A percentile compares a stretch with the other conserved stretches of the same genome.
These are phyloP conservation scores for Xylogone sp. DNA, from an alignment of 2,329 filamentous ascomycete species.

Conservation along the genomic window DNA sequence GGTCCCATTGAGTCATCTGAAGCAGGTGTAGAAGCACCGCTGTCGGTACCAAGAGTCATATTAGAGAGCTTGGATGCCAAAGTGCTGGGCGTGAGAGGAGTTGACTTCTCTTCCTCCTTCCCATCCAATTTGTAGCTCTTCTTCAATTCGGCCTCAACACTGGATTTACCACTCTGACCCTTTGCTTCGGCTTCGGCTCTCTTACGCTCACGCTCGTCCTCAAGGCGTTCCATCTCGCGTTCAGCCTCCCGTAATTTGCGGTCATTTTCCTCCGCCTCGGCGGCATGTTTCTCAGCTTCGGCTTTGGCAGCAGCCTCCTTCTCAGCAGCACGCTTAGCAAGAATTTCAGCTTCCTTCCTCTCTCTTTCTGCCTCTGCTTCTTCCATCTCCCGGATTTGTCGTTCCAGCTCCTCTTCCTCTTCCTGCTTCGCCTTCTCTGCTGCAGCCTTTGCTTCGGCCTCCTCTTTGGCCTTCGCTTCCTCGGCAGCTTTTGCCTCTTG, in stretches of 20 bases:
- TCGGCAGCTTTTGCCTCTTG: conserved; percentile 29
- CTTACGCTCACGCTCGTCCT: conserved; percentile 64
- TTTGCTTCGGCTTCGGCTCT: conserved; percentile 45
- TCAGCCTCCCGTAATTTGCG: conserved; percentile 69
- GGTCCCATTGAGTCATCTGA: conserved; percentile 41
- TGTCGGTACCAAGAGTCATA: conserved; percentile 43
- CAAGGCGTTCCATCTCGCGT: conserved; percentile 66
- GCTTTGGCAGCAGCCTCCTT: conserved; percentile 36
- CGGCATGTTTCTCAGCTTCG: conserved; percentile 41
- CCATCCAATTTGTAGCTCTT: conserved; percentile 12
- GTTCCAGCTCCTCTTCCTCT: conserved; percentile 55
- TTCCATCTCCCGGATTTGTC: conserved; percentile 57
- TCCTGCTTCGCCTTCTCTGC: conserved; percentile 32
- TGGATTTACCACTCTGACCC: conserved; percentile 14
- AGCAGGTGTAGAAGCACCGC: conserved; percentile 36
- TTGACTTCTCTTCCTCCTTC: conserved; percentile 24
- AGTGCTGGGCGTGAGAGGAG: conserved; percentile 24
- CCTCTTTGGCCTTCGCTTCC: conserved; percentile 30
- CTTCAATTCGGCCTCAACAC: conserved; percentile 11
- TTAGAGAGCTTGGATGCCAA: conserved; percentile 44
- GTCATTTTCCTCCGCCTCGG: conserved; percentile 53
- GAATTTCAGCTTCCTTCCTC: conserved; percentile 30
- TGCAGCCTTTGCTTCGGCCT: conserved; percentile 26
- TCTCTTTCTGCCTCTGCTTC: conserved; percentile 29
- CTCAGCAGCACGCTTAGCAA: conserved; percentile 22